These are phyloP conservation scores for Phytophthora fragariaefolia DNA, from an alignment of 352 stramenopile genomes.

Conservation along the genomic window DNA sequence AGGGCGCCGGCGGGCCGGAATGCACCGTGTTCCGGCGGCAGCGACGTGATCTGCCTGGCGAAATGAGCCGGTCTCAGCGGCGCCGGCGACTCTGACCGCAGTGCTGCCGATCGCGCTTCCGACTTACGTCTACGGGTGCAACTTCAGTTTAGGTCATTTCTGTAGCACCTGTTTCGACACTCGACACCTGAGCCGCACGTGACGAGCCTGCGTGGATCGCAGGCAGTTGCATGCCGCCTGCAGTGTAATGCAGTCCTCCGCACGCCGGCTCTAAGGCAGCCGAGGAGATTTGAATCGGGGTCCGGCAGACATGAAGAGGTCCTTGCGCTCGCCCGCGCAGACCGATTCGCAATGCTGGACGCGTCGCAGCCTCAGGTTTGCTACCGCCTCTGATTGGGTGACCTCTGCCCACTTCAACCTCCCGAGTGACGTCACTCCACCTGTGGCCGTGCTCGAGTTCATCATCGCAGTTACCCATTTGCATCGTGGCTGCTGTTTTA, in stretches of 20 bases:
- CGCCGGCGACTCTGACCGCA: neutral
- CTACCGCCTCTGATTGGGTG: neutral
- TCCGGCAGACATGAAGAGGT: conserved; percentile 23
- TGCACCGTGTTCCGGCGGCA: conserved; percentile 10
- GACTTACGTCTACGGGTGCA: conserved; percentile 15
- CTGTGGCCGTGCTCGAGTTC: no score
- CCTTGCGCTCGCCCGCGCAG: neutral
- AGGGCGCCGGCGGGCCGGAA: neutral
- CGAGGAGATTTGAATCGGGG: conserved; percentile 6
- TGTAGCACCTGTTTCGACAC: conserved; percentile 15
- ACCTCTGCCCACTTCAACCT: conserved; percentile 18
- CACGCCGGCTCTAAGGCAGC: neutral
- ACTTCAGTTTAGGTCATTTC: conserved; percentile 23
- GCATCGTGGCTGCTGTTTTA: no score
- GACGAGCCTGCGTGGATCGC: conserved; percentile 12
- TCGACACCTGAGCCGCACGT: neutral
- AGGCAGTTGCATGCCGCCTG: neutral
- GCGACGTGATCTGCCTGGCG: conserved; percentile 1
- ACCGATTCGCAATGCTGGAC: conserved; percentile 1
- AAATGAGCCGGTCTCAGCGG: conserved; percentile 13
- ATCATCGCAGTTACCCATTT: no score
- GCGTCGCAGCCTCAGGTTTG: conserved; percentile 9
- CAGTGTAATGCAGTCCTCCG: neutral
- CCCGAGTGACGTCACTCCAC: conserved; percentile 20
- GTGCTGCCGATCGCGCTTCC: conserved; percentile 9